Conservation (phyloP, 306 rosid species). For the Prunus mongolica region DNA sequence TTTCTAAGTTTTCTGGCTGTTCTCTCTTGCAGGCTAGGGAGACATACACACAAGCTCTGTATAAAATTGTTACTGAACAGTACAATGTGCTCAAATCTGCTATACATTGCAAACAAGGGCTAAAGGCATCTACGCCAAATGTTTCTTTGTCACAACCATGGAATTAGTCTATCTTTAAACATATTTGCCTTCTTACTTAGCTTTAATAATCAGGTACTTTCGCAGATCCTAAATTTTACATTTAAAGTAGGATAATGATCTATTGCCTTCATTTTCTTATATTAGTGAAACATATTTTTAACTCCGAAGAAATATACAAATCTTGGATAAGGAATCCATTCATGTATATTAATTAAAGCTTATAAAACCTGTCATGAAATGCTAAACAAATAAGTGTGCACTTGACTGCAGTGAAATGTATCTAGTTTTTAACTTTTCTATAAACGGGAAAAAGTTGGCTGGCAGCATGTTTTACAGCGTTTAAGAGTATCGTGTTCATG, state of each 20-base stretch:
- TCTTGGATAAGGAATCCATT: too few relatives aligned
- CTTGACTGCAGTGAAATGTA: not conserved
- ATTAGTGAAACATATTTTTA: not conserved
- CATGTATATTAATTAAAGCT: not conserved
- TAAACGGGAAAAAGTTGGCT: not conserved
- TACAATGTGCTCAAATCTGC: constrained; percentile 83
- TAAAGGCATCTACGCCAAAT: constrained; percentile 54
- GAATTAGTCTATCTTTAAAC: constrained; percentile 43
- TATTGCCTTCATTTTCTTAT: too few relatives aligned
- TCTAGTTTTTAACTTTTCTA: not conserved
- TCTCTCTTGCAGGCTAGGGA: constrained; percentile 62
- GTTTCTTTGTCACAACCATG: constrained; percentile 86
- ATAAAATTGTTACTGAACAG: constrained; percentile 57
- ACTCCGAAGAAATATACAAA: not conserved
- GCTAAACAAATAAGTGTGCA: too few relatives aligned
- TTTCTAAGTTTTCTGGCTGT: constrained; percentile 16
- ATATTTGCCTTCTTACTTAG: not conserved
- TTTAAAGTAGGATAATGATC: not conserved
- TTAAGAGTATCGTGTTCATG: not conserved
- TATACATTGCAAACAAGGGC: constrained; percentile 57
- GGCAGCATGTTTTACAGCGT: not conserved
- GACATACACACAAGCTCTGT: constrained; percentile 57
- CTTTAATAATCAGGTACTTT: constrained; percentile 24
- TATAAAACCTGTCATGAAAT: not conserved
- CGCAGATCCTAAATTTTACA: not conserved